Evolutionary conservation across 257 asterid genomes (phyloP), one percentile per base, ranked within the genome.

Genomic region (Plectranthus barbatus): DNA sequence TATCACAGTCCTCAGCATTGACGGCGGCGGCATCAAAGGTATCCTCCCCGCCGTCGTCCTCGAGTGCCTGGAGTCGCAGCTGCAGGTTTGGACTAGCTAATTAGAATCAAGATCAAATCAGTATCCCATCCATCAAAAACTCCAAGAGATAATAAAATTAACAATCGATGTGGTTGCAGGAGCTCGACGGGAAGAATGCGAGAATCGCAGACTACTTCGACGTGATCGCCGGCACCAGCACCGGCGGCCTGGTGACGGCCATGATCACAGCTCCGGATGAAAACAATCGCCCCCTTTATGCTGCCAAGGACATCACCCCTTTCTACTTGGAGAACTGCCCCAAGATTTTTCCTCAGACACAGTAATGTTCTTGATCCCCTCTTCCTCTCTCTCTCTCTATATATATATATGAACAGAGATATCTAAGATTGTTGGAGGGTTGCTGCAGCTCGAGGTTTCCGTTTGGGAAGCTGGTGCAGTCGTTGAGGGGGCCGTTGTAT

Each of bases 21-120:
- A 85, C 39, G 90, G 90, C 9, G 90, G 94, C 33, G 90, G 90
- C 24, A 60, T 85, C 46, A 82, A 83, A 56, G 86, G 93, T 12
- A 45, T 81, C 49, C 69, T 79, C 53, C 84, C 88, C 0, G 84
- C 80, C 0, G 70, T 72, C 9, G 49, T 84, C 68, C 84, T 81
- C 11, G 82, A 69, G 1, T 73, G 52, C 57, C 82, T 80, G 41
- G 82, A 80, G 58, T 70, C 78, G 15, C 76, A 64, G n/a, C 85
- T 80, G 14, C 85, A 79, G 84, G 84, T 48, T 1, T n/a, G n/a
- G n/a, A n/a, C n/a, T 26, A 26, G 5, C 5, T 26, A 26, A 5
- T 1, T 26, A 26, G 31, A 26, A 26, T 26, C 31, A n/a, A n/a
- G n/a, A n/a, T n/a, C n/a, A n/a, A 26, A 26, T 26, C 5, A 26